Conservation (phyloP, 805 yeast species). For the Metschnikowia corniflorae region DNA sequence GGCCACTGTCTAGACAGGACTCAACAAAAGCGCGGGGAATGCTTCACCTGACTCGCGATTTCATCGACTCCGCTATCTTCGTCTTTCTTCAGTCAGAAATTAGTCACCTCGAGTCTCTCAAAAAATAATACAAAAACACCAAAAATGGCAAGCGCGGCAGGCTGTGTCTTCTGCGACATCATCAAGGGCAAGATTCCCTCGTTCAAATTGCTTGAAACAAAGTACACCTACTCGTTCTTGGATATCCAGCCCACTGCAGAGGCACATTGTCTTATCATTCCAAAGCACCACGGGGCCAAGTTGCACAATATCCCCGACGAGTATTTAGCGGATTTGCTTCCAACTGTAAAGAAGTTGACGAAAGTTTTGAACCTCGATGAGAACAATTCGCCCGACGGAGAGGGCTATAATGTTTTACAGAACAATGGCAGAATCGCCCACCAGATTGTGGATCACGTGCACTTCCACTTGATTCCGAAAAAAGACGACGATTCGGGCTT, state of each 20-base stretch:
- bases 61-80: too few species aligned
- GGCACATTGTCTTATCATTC: constrained; percentile 88
- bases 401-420: constrained; percentile 84
- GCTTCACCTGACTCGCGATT: too few species aligned
- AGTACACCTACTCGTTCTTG: constrained; percentile 73
- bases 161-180: constrained; percentile 91
- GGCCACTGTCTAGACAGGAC: too few species aligned
- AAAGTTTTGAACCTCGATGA: constrained; percentile 61
- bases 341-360: constrained; percentile 83
- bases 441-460: constrained; percentile 94
- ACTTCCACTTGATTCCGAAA: constrained; percentile 95
- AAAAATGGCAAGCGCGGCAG: constrained; percentile 42
- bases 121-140: not conserved
- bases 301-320: constrained; percentile 93
- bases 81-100: too few species aligned
- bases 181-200: constrained; percentile 96
- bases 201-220: constrained; percentile 84
- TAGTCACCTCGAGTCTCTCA: too few species aligned
- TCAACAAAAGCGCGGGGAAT: too few species aligned
- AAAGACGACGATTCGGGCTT: constrained; percentile 69
- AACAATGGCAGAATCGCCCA: constrained; percentile 95
- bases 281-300: constrained; percentile 91
- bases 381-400: constrained; percentile 59
- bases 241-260: constrained; percentile 91
- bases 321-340: constrained; percentile 77